Base-by-base conservation (phyloP, 2,329 filamentous ascomycete species). In the Colletotrichum spaethianum region DNA sequence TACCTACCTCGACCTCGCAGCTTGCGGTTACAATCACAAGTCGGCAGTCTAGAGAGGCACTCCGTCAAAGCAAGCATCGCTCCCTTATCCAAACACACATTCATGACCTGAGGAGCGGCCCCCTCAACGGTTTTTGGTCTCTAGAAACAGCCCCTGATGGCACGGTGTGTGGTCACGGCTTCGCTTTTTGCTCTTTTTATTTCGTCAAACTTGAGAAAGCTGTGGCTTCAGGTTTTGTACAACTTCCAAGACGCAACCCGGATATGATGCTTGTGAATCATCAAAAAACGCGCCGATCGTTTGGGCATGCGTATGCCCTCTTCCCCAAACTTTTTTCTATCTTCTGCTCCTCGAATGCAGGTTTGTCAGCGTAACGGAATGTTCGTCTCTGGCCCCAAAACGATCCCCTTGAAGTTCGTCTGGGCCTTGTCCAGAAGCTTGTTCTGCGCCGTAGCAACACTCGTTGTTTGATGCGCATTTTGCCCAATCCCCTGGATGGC, bases 311-410 rank as follows among this genome's bases (percentile, higher is more conserved):
- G 60, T 63, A 50, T 63, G 40, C 65, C 70, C 65, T 55, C 46
- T 55, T 63, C 40, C 56, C 70, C 66, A 64, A 52, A 69, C 46
- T 63, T 72, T 72, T 72, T 20, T 72, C 66, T 72, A 72, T 72
- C 44, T 70, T 62, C 44, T 46, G 52, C 67, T 52, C 26, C 50
- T 63, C 52, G 42, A 18, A 46, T 38, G 66, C 52, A 55, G 46
- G 56, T 53, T 33, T 50, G 52, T 71, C 57, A 59, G 38, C 44
- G 26, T n/a, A 36, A 38, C 60, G 50, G 9, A 48, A 72, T 42
- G 42, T 33, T 70, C 36, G 53, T 52, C 28, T 65, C 52, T 42
- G 52, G 33, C 60, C 46, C 60, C 40, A 52, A 33, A 36, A 55
- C 55, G 62, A 56, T 52, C 9, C 28, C 52, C 36, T 67, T 33